phyloP scores from a whole-genome alignment of 371 early-diverging fungal genomes.

The Syncephalastrum monosporum region DNA sequence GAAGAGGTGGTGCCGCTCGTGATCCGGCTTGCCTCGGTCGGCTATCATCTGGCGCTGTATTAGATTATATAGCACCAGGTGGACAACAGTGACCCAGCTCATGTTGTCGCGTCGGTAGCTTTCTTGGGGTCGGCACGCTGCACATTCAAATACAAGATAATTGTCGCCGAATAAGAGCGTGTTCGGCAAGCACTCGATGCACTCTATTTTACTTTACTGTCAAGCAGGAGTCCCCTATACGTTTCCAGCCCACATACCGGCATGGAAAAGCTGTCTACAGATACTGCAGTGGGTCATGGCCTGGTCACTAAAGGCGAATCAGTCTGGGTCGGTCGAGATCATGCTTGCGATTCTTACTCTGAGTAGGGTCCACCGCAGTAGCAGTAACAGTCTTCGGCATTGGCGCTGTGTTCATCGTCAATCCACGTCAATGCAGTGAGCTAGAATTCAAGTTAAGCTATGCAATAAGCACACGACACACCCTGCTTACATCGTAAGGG shows the following conservation, averaged over 20 bases:
- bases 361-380: slow-evolving; percentile 57
- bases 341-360: slow-evolving; percentile 10
- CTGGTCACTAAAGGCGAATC: slow-evolving; percentile 31
- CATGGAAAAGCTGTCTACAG: slow-evolving; percentile 63
- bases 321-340: not conserved
- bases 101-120: slow-evolving; percentile 57
- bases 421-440: slow-evolving; percentile 17
- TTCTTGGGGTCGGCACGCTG: slow-evolving; percentile 62
- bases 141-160: slow-evolving; percentile 67
- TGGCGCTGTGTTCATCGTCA: slow-evolving; percentile 23
- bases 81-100: slow-evolving; percentile 76
- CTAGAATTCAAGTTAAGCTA: not conserved
- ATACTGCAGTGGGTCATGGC: slow-evolving; percentile 53
- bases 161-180: slow-evolving; percentile 61
- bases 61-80: slow-evolving; percentile 74
- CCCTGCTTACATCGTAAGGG: no score
- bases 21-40: slow-evolving; percentile 25
- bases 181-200: slow-evolving; percentile 45
- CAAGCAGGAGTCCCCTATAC: slow-evolving; percentile 1
- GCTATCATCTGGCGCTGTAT: slow-evolving; percentile 37
- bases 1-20: slow-evolving; percentile 62
- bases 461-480: no score
- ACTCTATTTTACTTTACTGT: slow-evolving; percentile 20
- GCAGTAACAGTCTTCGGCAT: slow-evolving; percentile 58
- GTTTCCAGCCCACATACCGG: slow-evolving; percentile 29